Evolutionary conservation across 2,329 filamentous ascomycete genomes (phyloP).

Genomic region (Cordyceps sp.): DNA sequence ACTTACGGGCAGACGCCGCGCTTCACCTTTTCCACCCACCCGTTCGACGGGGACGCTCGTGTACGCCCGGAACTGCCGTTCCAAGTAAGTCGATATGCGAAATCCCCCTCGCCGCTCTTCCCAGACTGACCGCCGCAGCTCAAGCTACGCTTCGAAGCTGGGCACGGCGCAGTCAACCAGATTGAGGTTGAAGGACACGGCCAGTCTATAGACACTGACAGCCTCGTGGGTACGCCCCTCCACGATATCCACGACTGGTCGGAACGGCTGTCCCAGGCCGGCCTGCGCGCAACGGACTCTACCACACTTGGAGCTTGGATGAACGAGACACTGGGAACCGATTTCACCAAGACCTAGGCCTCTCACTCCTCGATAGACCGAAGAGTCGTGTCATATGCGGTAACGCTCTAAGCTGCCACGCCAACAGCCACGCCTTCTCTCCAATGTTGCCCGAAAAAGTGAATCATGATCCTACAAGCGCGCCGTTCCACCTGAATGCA

Average conservation of each 20-base stretch:
- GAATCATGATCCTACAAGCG: too few species aligned
- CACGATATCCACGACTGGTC: conserved; percentile 12
- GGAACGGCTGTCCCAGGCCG: conserved; percentile 8
- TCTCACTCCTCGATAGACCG: too few species aligned
- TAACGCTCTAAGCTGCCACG: too few species aligned
- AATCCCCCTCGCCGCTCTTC: neutral
- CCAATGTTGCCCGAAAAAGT: too few species aligned
- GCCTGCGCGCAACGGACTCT: conserved; percentile 9
- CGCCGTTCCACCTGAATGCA: too few species aligned
- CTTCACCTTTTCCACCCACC: conserved; percentile 53
- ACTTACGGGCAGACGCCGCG: conserved; percentile 74
- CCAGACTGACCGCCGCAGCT: conserved; percentile 7
- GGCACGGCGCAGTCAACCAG: conserved; percentile 18
- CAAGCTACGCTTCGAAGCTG: conserved; percentile 18
- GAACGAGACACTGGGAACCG: conserved; percentile 13
- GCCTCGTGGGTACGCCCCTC: conserved; percentile 1
- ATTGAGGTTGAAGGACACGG: conserved; percentile 10
- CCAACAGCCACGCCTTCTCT: too few species aligned
- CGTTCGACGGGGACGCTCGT: conserved; percentile 41
- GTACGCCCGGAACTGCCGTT: conserved; percentile 32
- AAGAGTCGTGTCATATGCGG: too few species aligned
- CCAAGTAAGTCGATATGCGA: conserved; percentile 19
- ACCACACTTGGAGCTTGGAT: conserved; percentile 13
- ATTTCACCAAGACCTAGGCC: conserved; percentile 10
- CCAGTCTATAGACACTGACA: neutral